phyloP scores from a whole-genome alignment of 495 filamentous ascomycete genomes.

The Penicillium pulvis region DNA sequence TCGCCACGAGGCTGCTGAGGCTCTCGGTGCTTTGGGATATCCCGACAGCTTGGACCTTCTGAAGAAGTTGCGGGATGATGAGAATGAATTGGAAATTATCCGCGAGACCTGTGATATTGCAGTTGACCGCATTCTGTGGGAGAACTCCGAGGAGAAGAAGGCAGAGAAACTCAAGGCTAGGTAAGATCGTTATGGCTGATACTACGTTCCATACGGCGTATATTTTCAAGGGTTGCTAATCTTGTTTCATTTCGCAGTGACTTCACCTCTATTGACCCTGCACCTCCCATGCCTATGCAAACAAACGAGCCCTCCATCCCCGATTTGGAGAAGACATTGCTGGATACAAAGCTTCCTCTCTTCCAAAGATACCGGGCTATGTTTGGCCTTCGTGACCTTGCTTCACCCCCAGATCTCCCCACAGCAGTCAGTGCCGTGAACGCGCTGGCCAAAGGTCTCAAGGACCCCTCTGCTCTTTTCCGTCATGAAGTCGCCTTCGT shows the following conservation, averaged over 20 bases:
- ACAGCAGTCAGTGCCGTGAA: slow-evolving; percentile 82
- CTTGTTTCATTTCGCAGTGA: slow-evolving; percentile 57
- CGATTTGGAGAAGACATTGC: slow-evolving; percentile 71
- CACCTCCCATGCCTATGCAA: slow-evolving; percentile 76
- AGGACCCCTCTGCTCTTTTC: slow-evolving; percentile 89
- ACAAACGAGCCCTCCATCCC: slow-evolving; percentile 62
- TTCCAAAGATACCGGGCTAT: slow-evolving; percentile 96
- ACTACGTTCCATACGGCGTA: not conserved
- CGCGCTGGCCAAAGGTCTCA: slow-evolving; percentile 83
- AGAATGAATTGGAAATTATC: slow-evolving; percentile 74
- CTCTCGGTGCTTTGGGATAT: slow-evolving; percentile 85
- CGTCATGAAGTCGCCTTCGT: slow-evolving; percentile 98
- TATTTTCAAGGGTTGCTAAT: slow-evolving; percentile 7
- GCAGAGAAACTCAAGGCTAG: slow-evolving; percentile 76
- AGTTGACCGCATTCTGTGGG: slow-evolving; percentile 91
- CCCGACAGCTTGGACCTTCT: slow-evolving; percentile 69
- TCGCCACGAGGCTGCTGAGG: slow-evolving; percentile 95
- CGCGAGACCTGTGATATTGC: slow-evolving; percentile 96
- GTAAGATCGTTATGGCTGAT: slow-evolving; percentile 42
- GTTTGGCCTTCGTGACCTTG: slow-evolving; percentile 93
- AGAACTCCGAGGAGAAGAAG: slow-evolving; percentile 70
- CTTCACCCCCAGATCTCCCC: slow-evolving; percentile 86
- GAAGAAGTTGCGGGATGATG: slow-evolving; percentile 67
- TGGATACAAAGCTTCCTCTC: slow-evolving; percentile 76
- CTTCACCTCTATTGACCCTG: slow-evolving; percentile 94